Evolutionary conservation across 1,284 basidiomycete species (phyloP), one percentile per base, ranked within the genome.

Genomic region (Cutaneotrichosporon sp.): DNA sequence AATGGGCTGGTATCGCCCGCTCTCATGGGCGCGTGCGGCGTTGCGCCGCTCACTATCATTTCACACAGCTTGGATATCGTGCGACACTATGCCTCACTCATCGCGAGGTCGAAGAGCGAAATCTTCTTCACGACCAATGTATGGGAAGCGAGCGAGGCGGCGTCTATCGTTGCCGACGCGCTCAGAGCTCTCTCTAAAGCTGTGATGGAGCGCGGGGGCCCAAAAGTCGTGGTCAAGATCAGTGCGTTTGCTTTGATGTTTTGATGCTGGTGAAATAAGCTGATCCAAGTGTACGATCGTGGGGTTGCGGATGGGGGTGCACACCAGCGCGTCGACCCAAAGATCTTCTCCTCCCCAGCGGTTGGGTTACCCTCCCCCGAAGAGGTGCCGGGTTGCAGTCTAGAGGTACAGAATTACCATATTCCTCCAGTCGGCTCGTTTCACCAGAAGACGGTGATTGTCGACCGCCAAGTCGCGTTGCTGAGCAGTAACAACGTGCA

Each of bases 381-480:
- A 2, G 67, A 68, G 47, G 61, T 70, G 32, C 67, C 65, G 0
- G 67, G 67, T 8, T 53, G 65, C 13, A 26, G 34, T 21, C 49
- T 70, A 42, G 66, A 70, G 58, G 69, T 70, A 16, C 73, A 74
- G 47, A 76, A 76, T 61, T 76, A 74, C 62, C 75, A 76, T 59
- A 64, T 69, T 14, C 70, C 72, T 1, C 73, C 74, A 2, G 75
- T 76, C 16, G 75, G 75, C 32, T 73, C 73, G 0, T 90, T 90
- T 80, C 89, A 90, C 72, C 85, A 87, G 53, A 89, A 91, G 76
- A 88, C 87, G 61, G 83, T 89, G 77, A 82, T 90, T 60, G 84
- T 90, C 14, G 89, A 90, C 73, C 82, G 89, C 16, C 85, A 84
- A 67, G 79, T 89, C 16, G 89, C 87, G 0, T 78, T 89, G n/a